Evolutionary conservation across 495 filamentous ascomycete genomes (phyloP).

Genomic region (Neurospora sp.): DNA sequence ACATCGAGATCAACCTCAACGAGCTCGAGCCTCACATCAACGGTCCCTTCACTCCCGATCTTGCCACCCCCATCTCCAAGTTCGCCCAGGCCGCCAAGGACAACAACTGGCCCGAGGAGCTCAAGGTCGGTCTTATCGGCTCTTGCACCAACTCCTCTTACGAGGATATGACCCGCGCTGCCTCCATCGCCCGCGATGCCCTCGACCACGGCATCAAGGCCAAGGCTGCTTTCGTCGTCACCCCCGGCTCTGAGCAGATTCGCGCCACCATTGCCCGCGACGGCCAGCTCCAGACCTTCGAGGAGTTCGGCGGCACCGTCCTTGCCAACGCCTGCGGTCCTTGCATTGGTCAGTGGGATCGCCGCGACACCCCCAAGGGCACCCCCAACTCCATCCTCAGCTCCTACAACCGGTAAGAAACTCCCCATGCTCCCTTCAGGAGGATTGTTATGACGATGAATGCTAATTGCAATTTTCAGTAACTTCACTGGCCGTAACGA

Average conservation of each 20-base stretch:
- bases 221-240: conserved; percentile 88
- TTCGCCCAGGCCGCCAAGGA: conserved; percentile 89
- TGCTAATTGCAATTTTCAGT: conserved; percentile 91
- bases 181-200: conserved; percentile 91
- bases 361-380: conserved; percentile 91
- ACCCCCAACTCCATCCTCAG: conserved; percentile 58
- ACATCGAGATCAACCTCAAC: conserved; percentile 89
- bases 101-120: conserved; percentile 93
- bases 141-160: conserved; percentile 99
- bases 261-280: conserved; percentile 92
- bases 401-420: conserved; percentile 19
- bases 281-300: conserved; percentile 90
- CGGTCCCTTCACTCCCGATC: conserved; percentile 98
- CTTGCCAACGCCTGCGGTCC: conserved; percentile 93
- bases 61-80: conserved; percentile 94
- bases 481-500: conserved; percentile 99
- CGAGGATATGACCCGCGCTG: conserved; percentile 95
- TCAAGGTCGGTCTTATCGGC: conserved; percentile 94
- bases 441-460: conserved; percentile 54
- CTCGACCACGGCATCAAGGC: conserved; percentile 89
- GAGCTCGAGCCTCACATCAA: conserved; percentile 98
- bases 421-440: neutral
- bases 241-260: conserved; percentile 96
- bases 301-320: conserved; percentile 94
- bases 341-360: conserved; percentile 83